A percentile compares a stretch with the other conserved stretches of the same genome.
phyloP scores from a whole-genome alignment of 768 basidiomycete species.

The Gymnopilus junonius region DNA sequence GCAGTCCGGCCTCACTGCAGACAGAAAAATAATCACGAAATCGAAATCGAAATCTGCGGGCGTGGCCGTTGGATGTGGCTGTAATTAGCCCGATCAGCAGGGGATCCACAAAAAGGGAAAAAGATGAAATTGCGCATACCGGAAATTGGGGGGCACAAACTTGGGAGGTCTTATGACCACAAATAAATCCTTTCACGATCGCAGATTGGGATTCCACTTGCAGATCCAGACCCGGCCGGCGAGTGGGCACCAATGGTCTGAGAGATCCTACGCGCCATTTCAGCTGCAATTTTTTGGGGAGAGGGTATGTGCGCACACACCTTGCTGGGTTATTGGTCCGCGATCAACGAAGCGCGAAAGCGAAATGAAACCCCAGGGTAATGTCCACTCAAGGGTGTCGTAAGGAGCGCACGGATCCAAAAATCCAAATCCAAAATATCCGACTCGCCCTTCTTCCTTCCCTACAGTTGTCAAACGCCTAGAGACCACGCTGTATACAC shows the following conservation, averaged over 20 bases:
- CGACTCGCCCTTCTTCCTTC: not conserved
- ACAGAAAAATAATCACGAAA: too few relatives aligned
- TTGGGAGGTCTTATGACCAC: not conserved
- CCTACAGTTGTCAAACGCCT: not conserved
- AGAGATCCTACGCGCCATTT: not conserved
- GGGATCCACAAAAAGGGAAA: not conserved
- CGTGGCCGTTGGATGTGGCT: too few relatives aligned
- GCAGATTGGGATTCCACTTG: not conserved
- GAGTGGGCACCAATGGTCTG: not conserved
- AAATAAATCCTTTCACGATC: not conserved
- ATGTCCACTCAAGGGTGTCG: not conserved
- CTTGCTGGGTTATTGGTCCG: not conserved
- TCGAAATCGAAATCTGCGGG: too few relatives aligned
- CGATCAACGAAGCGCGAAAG: not conserved
- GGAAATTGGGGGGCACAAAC: not conserved
- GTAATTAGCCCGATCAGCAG: slow-evolving; percentile 4
- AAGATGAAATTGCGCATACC: not conserved
- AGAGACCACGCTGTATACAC: slow-evolving; percentile 1
- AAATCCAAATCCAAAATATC: not conserved
- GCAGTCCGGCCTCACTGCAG: not conserved
- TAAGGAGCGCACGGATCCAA: not conserved
- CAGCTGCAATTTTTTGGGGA: not conserved
- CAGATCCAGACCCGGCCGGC: not conserved
- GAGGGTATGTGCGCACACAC: not conserved
- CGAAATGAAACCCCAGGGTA: not conserved